Conservation (phyloP, 2,329 filamentous ascomycete genomes). For the Colletotrichum musicola region DNA sequence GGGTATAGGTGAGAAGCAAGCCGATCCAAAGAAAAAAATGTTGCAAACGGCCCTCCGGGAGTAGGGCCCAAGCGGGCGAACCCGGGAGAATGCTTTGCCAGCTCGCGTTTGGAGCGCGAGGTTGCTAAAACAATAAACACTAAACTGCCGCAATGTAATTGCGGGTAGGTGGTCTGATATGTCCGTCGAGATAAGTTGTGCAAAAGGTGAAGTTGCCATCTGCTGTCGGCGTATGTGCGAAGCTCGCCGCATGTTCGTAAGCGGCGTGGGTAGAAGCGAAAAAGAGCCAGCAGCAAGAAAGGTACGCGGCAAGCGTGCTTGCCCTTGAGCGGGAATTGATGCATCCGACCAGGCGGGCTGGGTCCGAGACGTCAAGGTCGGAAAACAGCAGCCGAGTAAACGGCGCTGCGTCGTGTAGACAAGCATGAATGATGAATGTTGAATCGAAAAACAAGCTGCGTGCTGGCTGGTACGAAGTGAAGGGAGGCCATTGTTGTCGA, state of each 20-base stretch:
- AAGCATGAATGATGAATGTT: slow-evolving; percentile 29
- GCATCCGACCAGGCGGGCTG: slow-evolving; percentile 23
- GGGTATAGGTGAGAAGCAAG: slow-evolving; percentile 41
- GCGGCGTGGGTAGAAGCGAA: slow-evolving; percentile 32
- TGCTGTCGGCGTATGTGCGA: slow-evolving; percentile 32
- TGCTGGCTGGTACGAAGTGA: slow-evolving; percentile 38
- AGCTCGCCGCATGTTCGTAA: slow-evolving; percentile 33
- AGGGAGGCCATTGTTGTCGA: slow-evolving; percentile 32
- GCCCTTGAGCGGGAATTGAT: slow-evolving; percentile 1
- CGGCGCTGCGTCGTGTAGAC: slow-evolving; percentile 32
- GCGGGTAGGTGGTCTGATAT: slow-evolving; percentile 9
- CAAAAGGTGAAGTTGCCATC: slow-evolving; percentile 28
- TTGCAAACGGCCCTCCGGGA: slow-evolving; percentile 20
- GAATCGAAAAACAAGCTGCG: slow-evolving; percentile 34
- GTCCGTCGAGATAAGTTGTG: slow-evolving; percentile 26
- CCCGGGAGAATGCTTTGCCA: slow-evolving; percentile 36
- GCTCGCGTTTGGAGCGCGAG: slow-evolving; percentile 21
- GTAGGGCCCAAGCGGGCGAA: slow-evolving; percentile 6
- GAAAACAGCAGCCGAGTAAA: slow-evolving; percentile 40
- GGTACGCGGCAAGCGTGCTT: slow-evolving; percentile 29
- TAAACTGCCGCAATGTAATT: slow-evolving; percentile 28
- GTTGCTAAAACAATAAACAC: slow-evolving; percentile 40
- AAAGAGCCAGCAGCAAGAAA: slow-evolving; percentile 35
- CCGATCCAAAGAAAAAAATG: slow-evolving; percentile 35
- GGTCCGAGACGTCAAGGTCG: slow-evolving; percentile 49